phyloP scores from a whole-genome alignment of 192 early-diverging fungal species.

The Podochytrium sp. region DNA sequence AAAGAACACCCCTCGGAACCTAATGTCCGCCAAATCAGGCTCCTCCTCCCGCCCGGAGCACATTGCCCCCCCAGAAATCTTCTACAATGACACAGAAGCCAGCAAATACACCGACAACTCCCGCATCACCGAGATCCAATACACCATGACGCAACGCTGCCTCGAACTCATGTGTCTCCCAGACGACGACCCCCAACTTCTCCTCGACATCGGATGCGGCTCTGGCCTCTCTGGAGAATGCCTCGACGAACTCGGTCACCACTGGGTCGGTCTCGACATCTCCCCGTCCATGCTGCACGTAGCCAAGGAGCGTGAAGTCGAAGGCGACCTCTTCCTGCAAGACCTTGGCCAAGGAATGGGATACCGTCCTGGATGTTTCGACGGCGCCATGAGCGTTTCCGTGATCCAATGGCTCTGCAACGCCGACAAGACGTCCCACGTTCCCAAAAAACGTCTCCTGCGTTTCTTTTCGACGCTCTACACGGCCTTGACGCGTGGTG shows the following conservation, averaged over 20 bases:
- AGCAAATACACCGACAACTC: constrained; percentile 93
- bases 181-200: constrained; percentile 68
- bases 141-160: constrained; percentile 89
- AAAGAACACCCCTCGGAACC: not conserved
- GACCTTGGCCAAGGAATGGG: constrained; percentile 95
- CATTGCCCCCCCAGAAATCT: constrained; percentile 94
- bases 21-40: not conserved
- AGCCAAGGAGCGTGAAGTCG: constrained; percentile 86
- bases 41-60: constrained; percentile 79
- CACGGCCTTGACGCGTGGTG: constrained; percentile 83
- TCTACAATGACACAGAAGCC: constrained; percentile 93
- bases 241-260: constrained; percentile 91
- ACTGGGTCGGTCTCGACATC: constrained; percentile 98
- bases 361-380: constrained; percentile 95
- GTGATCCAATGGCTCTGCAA: constrained; percentile 99
- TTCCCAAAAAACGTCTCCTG: constrained; percentile 78
- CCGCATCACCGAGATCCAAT: constrained; percentile 93
- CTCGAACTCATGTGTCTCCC: constrained; percentile 88
- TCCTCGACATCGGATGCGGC: constrained; percentile 98
- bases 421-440: constrained; percentile 89
- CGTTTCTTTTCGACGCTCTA: constrained; percentile 94
- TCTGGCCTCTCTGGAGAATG: constrained; percentile 95
- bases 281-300: constrained; percentile 91
- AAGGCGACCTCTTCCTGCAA: constrained; percentile 94
- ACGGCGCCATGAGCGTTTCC: constrained; percentile 93